Percentiles rank a stretch among this genome's conserved stretches.
phyloP scores from a whole-genome alignment of 352 stramenopile genomes.

The Globisporangium mamillatum region DNA sequence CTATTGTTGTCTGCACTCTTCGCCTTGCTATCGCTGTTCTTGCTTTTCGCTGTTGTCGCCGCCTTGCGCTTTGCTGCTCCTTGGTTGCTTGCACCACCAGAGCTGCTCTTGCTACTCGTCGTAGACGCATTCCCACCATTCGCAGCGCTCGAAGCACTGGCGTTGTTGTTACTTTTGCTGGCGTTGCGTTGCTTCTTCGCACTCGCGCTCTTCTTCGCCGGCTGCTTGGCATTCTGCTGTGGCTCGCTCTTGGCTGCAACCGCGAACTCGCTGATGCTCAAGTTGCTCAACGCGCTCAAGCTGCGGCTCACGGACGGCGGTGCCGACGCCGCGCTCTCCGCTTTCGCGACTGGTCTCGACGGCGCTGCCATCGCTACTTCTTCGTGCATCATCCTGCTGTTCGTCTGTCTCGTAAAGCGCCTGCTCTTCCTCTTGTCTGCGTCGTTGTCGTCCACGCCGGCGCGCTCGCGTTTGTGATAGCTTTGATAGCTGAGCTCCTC shows the following conservation, averaged over 20 bases:
- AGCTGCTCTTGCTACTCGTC: constrained; percentile 1
- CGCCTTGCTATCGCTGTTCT: constrained; percentile 10
- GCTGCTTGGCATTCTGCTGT: not conserved
- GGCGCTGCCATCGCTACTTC: not conserved
- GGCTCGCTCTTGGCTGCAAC: not conserved
- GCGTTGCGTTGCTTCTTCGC: constrained; percentile 2
- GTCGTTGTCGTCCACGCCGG: not conserved
- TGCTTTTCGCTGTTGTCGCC: constrained; percentile 4
- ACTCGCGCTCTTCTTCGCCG: not conserved
- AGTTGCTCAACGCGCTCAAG: constrained; percentile 1
- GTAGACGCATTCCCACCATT: not conserved
- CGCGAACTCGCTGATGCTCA: constrained; percentile 8
- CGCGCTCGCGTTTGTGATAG: not conserved
- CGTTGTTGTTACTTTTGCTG: not conserved
- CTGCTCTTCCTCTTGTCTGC: not conserved
- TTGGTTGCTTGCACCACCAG: constrained; percentile 1
- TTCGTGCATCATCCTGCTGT: not conserved
- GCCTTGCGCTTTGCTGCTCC: constrained; percentile 11
- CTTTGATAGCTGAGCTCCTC: not conserved
- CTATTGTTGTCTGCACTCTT: constrained; percentile 4
- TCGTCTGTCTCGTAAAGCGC: not conserved
- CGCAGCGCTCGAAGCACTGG: not conserved
- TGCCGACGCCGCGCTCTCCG: not conserved
- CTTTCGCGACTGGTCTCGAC: not conserved
- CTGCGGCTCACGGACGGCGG: not conserved